Percentiles rank a stretch among this genome's conserved stretches.
These are phyloP conservation scores for Paramyrothecium sp. DNA, from an alignment of 2,329 filamentous ascomycete genomes.

Conservation along the genomic window DNA sequence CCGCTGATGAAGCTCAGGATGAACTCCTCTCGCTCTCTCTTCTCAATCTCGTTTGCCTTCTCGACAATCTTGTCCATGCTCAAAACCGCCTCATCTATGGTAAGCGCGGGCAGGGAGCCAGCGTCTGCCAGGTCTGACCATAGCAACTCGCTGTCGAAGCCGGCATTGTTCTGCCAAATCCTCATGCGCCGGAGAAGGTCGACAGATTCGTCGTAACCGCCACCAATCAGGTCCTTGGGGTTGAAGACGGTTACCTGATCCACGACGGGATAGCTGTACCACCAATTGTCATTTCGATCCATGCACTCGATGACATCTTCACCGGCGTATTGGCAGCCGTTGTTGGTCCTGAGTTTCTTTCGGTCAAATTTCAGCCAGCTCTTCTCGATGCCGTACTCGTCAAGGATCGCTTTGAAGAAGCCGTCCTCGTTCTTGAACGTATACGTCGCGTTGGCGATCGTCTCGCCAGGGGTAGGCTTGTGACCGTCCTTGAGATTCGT, in stretches of 20 bases:
- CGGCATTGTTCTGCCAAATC: not conserved
- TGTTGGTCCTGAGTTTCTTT: not conserved
- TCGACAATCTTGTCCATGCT: constrained; percentile 23
- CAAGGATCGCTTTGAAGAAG: constrained; percentile 12
- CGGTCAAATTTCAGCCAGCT: constrained; percentile 2
- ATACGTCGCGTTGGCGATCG: constrained; percentile 11
- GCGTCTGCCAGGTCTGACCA: constrained; percentile 2
- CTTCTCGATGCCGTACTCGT: constrained; percentile 8
- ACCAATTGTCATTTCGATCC: not conserved
- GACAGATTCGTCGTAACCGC: not conserved
- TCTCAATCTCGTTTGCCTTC: constrained; percentile 17
- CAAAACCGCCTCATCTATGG: constrained; percentile 13
- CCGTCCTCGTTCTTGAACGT: constrained; percentile 12
- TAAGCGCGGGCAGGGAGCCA: not conserved
- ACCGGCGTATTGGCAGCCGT: not conserved
- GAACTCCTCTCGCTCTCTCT: constrained; percentile 14
- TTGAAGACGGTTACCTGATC: not conserved
- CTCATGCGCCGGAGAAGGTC: constrained; percentile 1
- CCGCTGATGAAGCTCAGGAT: constrained; percentile 37
- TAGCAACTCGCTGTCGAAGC: not conserved
- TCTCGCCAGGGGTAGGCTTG: not conserved
- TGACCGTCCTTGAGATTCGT: constrained; percentile 5
- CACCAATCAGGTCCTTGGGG: not conserved
- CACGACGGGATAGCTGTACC: not conserved
- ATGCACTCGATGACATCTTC: not conserved